Evolutionary conservation across 202 grass and related monocot species (phyloP).

Genomic region (Schoenoplectus triqueter): DNA sequence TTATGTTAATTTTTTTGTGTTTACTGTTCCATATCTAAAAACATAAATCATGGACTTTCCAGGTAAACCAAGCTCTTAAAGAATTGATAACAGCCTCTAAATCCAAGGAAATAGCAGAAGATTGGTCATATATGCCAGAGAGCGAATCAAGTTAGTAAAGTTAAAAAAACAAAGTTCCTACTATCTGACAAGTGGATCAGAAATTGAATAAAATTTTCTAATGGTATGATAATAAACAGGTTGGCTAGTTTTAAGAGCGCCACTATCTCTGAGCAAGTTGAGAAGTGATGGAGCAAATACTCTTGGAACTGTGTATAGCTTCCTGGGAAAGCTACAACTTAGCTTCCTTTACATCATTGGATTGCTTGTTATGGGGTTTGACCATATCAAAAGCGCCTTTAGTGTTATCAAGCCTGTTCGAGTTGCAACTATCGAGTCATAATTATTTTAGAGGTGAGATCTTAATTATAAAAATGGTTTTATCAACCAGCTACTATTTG

Average conservation of each 20-base stretch:
- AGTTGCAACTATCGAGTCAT: slow-evolving; percentile 67
- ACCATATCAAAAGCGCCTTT: slow-evolving; percentile 73
- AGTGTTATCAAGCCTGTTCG: slow-evolving; percentile 77
- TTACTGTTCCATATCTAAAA: not conserved
- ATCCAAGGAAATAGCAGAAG: slow-evolving; percentile 52
- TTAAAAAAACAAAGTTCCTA: not conserved
- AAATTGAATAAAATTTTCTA: slow-evolving; percentile 44
- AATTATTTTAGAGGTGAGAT: slow-evolving; percentile 38
- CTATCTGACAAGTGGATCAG: not conserved
- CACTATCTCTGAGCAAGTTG: slow-evolving; percentile 47
- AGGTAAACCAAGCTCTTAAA: slow-evolving; percentile 85
- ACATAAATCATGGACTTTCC: not conserved
- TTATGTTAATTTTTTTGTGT: not conserved
- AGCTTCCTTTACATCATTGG: slow-evolving; percentile 91
- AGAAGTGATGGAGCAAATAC: slow-evolving; percentile 62
- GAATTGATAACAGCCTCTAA: slow-evolving; percentile 87
- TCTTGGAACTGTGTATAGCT: slow-evolving; percentile 62
- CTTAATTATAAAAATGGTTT: not conserved
- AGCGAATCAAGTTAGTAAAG: slow-evolving; percentile 59
- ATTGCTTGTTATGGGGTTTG: slow-evolving; percentile 72
- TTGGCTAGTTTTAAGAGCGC: slow-evolving; percentile 54
- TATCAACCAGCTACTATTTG: not conserved
- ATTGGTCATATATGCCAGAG: slow-evolving; percentile 70
- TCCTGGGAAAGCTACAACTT: slow-evolving; percentile 87
- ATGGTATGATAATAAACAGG: slow-evolving; percentile 55